Evolutionary conservation across 805 yeast genomes (phyloP).

Genomic region (Teunomyces kruisii): DNA sequence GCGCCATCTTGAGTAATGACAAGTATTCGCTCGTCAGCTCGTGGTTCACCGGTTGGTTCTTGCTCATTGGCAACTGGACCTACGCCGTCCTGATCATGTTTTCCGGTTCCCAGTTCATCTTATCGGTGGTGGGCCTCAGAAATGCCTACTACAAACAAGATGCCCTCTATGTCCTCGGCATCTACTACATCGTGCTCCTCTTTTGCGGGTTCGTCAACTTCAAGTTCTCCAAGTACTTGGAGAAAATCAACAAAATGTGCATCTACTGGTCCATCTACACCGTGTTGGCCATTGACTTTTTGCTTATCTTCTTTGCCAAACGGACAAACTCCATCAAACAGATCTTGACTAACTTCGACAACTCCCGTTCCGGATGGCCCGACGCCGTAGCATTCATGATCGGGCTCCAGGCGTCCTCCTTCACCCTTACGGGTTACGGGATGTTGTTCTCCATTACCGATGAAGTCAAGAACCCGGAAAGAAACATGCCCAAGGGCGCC

Average conservation of each 20-base stretch:
- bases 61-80: slow-evolving; percentile 74
- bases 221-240: slow-evolving; percentile 58
- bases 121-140: slow-evolving; percentile 64
- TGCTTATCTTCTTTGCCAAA: slow-evolving; percentile 57
- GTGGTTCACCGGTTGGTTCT: slow-evolving; percentile 80
- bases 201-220: slow-evolving; percentile 64
- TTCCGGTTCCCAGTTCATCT: slow-evolving; percentile 72
- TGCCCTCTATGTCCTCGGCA: slow-evolving; percentile 52
- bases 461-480: slow-evolving; percentile 75
- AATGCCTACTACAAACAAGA: slow-evolving; percentile 60
- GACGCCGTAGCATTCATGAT: slow-evolving; percentile 67
- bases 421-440: slow-evolving; percentile 81
- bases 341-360: slow-evolving; percentile 67
- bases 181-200: slow-evolving; percentile 55
- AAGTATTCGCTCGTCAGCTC: slow-evolving; percentile 57
- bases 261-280: slow-evolving; percentile 77
- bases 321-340: slow-evolving; percentile 58
- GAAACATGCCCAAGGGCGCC: slow-evolving; percentile 72
- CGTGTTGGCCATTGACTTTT: slow-evolving; percentile 62
- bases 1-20: slow-evolving; percentile 65
- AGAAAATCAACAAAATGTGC: slow-evolving; percentile 62
- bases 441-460: slow-evolving; percentile 80
- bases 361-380: slow-evolving; percentile 75
- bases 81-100: slow-evolving; percentile 72
- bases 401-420: slow-evolving; percentile 76